Evolutionary conservation across 148 eudicot species (phyloP).

Genomic region (Persicaria tinctoria): DNA sequence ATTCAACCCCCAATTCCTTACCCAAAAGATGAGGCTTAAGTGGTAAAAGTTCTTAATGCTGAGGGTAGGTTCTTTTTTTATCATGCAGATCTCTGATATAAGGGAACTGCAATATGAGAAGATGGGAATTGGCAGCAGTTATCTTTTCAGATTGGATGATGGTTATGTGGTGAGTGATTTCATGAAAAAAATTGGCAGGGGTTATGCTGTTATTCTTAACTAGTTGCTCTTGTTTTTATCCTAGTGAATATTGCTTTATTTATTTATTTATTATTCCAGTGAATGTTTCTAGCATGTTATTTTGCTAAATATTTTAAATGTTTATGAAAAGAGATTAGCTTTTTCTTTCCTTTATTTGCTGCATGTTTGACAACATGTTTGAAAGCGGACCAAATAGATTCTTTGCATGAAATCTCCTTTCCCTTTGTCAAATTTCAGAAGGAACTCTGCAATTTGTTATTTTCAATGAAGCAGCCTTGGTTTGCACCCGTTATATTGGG

Average conservation of each 20-base stretch:
- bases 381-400: background rate
- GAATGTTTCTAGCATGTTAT: background rate
- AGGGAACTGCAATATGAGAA: slow-evolving; percentile 87
- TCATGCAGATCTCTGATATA: slow-evolving; percentile 83
- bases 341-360: too few species aligned
- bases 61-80: background rate
- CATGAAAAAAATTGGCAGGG: slow-evolving; percentile 3
- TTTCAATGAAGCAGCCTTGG: background rate
- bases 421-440: background rate
- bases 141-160: slow-evolving; percentile 94
- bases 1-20: background rate
- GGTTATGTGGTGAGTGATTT: slow-evolving; percentile 81
- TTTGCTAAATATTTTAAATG: background rate
- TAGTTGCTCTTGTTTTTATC: background rate
- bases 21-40: background rate
- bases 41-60: background rate
- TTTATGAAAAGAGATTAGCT: background rate
- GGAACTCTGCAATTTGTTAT: background rate
- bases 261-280: background rate
- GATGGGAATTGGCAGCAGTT: slow-evolving; percentile 99
- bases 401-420: background rate
- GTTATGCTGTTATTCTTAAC: background rate
- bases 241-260: background rate
- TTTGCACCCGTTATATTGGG: background rate
- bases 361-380: background rate